Base-by-base conservation (phyloP, 1,139 yeast species). In the Zhuliangozyma blackwelliae region DNA sequence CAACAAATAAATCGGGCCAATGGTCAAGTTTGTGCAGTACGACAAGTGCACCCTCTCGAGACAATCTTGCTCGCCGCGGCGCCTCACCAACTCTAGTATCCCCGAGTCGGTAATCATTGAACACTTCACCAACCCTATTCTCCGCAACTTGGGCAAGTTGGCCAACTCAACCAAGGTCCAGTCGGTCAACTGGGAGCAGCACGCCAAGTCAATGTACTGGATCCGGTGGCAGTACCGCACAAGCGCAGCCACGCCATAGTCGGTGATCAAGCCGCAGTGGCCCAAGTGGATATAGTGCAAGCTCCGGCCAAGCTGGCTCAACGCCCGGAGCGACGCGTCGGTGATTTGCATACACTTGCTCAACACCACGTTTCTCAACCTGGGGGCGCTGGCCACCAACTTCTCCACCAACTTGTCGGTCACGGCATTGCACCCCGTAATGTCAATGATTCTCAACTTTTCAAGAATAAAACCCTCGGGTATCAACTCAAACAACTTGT, bases 51-150 rank as follows among this genome's bases (percentile, higher is more conserved):
- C 92, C 47, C 98, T 75, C 62, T 92, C 98, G 37, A 92, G 68
- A 33, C 87, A 83, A 53, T 81, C 87, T 50, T 80, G 72, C 47
- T 77, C 75, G 10, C 87, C 86, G 40, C 92, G 70, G 33, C 87
- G 75, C 47, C 84, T 75, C 8, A 87, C 85, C 50, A 92, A 72
- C 33, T 89, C 86, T 41, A 81, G 57, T 32, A 92, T 80, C 1
- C 97, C 97, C 34, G 76, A 78, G 58, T 90, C 97, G 5, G 95
- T 84, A 48, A 92, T 88, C 54, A 85, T 79, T 27, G 80, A 77
- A 60, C 98, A 92, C 59, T 90, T 90, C 22, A 92, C 98, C 38
- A 92, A 68, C 0, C 98, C 98, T 33, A 92, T 89, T 60, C 98
- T 77, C 52, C 95, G 78, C 48, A 92, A 70, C 52, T 85, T 81